Evolutionary conservation across 805 yeast genomes (phyloP).

Genomic region (Peterozyma toletana): DNA sequence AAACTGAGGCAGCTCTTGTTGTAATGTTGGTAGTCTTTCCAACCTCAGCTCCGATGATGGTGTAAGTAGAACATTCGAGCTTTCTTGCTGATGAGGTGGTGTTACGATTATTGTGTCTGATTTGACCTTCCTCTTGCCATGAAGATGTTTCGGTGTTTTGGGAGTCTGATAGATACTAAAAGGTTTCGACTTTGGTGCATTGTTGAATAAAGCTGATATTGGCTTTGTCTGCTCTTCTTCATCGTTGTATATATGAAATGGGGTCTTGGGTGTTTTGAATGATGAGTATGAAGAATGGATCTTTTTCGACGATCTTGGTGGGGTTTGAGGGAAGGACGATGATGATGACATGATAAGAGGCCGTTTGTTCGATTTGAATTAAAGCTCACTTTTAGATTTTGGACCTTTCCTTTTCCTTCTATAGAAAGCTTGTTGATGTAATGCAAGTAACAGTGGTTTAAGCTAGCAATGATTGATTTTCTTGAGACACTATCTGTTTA

Average conservation of each 20-base stretch:
- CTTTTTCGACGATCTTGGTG: constrained; percentile 8
- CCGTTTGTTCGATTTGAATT: too few species aligned
- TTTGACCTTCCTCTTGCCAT: neutral
- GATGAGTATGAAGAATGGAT: neutral
- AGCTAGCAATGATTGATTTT: too few species aligned
- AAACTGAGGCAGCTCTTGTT: neutral
- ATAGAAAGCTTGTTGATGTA: too few species aligned
- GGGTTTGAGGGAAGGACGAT: constrained; percentile 7
- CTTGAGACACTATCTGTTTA: too few species aligned
- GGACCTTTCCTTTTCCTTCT: too few species aligned
- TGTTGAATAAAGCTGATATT: constrained; percentile 1
- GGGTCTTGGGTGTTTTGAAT: constrained; percentile 7
- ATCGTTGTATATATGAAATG: constrained; percentile 4
- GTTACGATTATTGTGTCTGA: constrained; percentile 3
- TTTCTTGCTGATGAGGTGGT: neutral
- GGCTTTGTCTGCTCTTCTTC: neutral
- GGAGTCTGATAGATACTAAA: constrained; percentile 8
- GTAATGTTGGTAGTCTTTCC: neutral
- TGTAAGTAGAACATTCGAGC: too few species aligned
- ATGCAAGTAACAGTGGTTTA: too few species aligned
- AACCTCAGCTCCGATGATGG: too few species aligned
- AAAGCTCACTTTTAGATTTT: too few species aligned
- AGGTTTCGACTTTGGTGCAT: constrained; percentile 5
- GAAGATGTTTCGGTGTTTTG: constrained; percentile 5
- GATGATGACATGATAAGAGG: neutral